These are phyloP conservation scores for Neonectria faginata DNA, from an alignment of 2,329 filamentous ascomycete genomes.

Conservation along the genomic window DNA sequence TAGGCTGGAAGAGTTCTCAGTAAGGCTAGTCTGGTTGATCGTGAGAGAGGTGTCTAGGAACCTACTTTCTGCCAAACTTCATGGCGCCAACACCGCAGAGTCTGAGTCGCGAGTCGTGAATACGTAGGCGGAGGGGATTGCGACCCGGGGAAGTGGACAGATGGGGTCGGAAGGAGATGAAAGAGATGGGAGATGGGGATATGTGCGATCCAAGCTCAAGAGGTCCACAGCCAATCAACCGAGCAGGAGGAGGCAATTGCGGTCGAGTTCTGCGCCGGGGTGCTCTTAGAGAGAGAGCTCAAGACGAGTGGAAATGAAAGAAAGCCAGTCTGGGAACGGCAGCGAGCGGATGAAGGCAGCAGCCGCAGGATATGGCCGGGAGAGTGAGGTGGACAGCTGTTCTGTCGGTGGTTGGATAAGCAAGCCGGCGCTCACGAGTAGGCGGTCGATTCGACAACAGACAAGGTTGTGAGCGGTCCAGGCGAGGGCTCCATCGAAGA, in stretches of 20 bases:
- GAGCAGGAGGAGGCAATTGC: not conserved
- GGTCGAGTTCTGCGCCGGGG: not conserved
- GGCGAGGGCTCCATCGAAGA: slow-evolving; percentile 31
- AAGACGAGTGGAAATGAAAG: not conserved
- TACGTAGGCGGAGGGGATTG: slow-evolving; percentile 9
- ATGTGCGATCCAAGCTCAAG: not conserved
- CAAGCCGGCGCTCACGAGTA: slow-evolving; percentile 32
- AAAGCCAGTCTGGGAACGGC: not conserved
- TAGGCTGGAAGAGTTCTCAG: slow-evolving; percentile 62
- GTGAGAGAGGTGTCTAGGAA: slow-evolving; percentile 20
- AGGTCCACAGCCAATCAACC: not conserved
- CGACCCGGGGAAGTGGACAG: slow-evolving; percentile 7
- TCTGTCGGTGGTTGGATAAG: not conserved
- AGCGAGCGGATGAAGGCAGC: not conserved
- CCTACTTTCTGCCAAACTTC: slow-evolving; percentile 74
- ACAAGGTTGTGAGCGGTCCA: slow-evolving; percentile 11
- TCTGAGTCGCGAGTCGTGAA: slow-evolving; percentile 20
- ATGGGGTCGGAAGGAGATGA: slow-evolving; percentile 1
- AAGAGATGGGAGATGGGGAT: not conserved
- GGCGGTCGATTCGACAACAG: slow-evolving; percentile 32
- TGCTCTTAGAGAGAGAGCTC: not conserved
- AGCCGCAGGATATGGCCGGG: not conserved
- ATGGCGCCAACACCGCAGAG: slow-evolving; percentile 51
- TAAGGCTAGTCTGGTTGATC: slow-evolving; percentile 21
- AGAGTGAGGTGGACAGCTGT: not conserved